These are phyloP conservation scores for Podospora didyma DNA, from an alignment of 495 filamentous ascomycete species.

Conservation along the genomic window DNA sequence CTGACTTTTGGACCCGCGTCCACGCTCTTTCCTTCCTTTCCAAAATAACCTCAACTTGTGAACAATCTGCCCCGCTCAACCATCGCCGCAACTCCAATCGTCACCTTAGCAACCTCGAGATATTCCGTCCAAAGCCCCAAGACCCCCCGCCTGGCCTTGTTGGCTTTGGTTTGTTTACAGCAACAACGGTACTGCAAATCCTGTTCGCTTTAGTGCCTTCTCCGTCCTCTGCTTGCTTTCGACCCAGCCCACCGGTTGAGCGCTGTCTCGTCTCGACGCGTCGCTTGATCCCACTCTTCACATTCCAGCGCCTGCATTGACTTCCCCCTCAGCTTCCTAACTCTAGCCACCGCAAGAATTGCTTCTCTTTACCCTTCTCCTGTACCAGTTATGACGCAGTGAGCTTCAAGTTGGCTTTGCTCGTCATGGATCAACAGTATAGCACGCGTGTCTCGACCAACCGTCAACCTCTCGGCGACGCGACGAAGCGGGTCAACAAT, in stretches of 20 bases:
- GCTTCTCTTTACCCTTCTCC: neutral
- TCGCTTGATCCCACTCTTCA: neutral
- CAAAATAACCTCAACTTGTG: too few relatives aligned
- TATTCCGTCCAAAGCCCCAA: too few relatives aligned
- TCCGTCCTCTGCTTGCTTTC: too few relatives aligned
- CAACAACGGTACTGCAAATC: too few relatives aligned
- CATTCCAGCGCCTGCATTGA: neutral
- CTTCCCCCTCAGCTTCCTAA: neutral
- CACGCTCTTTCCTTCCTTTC: too few relatives aligned
- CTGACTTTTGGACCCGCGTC: too few relatives aligned
- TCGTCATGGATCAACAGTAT: slow-evolving; percentile 33
- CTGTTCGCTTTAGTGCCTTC: too few relatives aligned
- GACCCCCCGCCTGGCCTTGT: too few relatives aligned
- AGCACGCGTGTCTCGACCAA: slow-evolving; percentile 21
- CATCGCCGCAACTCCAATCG: too few relatives aligned
- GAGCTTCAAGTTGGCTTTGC: neutral
- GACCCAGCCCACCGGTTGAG: neutral
- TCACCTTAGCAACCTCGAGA: too few relatives aligned
- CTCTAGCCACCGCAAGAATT: neutral
- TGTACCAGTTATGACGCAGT: neutral
- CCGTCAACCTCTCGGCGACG: slow-evolving; percentile 45
- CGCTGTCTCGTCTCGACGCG: neutral
- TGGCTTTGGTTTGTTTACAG: too few relatives aligned
- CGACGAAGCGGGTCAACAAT: slow-evolving; percentile 43
- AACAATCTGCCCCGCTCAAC: too few relatives aligned